These are phyloP conservation scores for Phaeodactylum tricornutum DNA, from an alignment of 108 stramenopile species.

Conservation along the genomic window DNA sequence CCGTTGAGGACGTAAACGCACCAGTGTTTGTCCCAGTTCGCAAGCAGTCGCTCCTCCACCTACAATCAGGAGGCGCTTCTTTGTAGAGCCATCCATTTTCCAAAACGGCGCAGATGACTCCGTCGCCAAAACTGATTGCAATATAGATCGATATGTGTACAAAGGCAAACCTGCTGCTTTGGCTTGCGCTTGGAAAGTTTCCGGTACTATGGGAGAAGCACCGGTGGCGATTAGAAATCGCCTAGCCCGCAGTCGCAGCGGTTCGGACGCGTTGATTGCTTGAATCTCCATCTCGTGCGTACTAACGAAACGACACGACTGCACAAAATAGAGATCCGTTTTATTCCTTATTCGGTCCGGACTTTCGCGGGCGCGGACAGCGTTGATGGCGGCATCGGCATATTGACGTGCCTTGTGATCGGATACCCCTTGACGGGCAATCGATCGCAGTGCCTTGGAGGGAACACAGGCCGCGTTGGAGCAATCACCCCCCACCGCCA, in stretches of 20 bases:
- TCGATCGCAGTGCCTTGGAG: conserved; percentile 28
- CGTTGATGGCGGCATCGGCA: conserved; percentile 4
- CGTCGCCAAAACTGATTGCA: conserved; percentile 11
- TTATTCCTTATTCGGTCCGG: conserved; percentile 18
- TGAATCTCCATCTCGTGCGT: conserved; percentile 9
- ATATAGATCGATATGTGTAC: conserved; percentile 20
- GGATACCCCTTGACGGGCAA: conserved; percentile 5
- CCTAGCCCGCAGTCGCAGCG: too few relatives aligned
- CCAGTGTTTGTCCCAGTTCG: conserved; percentile 31
- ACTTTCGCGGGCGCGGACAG: conserved; percentile 18
- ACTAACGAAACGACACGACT: conserved; percentile 6
- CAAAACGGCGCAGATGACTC: too few relatives aligned
- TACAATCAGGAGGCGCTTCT: conserved; percentile 23
- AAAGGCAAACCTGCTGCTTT: conserved; percentile 10
- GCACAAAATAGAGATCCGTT: conserved; percentile 13
- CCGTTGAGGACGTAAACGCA: conserved; percentile 2
- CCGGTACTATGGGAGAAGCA: conserved; percentile 27
- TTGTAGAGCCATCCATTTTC: background rate
- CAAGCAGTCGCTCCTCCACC: conserved; percentile 35
- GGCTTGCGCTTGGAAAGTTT: conserved; percentile 9
- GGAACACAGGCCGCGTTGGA: conserved; percentile 45
- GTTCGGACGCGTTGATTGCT: too few relatives aligned
- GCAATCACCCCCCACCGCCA: conserved; percentile 38
- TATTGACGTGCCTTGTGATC: background rate
- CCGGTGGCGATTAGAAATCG: conserved; percentile 34